These are phyloP conservation scores for Escallonia herrerae DNA, from an alignment of 129 eudicot species.

Conservation along the genomic window DNA sequence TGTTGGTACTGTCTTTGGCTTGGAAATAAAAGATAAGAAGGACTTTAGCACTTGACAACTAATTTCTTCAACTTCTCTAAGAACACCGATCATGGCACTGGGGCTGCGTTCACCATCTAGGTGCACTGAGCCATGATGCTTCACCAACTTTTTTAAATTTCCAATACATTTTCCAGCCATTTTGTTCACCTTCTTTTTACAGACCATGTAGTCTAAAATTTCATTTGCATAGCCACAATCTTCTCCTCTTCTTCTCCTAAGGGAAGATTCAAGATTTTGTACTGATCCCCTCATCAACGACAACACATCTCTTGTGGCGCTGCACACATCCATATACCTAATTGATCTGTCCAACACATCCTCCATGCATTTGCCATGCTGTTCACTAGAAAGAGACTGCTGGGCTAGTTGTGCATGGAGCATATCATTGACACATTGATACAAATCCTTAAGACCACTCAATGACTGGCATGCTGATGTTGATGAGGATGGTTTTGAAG, in stretches of 20 bases:
- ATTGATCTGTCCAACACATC: constrained; percentile 15
- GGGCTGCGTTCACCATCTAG: background rate
- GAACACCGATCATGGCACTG: background rate
- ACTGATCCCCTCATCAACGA: constrained; percentile 13
- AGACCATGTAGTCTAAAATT: constrained; percentile 2
- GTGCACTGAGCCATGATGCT: background rate
- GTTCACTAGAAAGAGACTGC: background rate
- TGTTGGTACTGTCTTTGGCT: background rate
- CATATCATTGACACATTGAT: constrained; percentile 17
- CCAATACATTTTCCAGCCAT: background rate
- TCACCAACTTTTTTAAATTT: constrained; percentile 2
- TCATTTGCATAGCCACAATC: background rate
- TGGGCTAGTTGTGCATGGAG: constrained; percentile 13
- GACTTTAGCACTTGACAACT: constrained; percentile 4
- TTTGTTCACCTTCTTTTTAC: constrained; percentile 8
- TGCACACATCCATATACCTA: constrained; percentile 17
- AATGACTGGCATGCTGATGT: constrained; percentile 9
- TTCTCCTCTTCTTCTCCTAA: constrained; percentile 14
- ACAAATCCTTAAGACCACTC: constrained; percentile 10
- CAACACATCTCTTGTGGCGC: constrained; percentile 12
- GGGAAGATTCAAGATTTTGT: constrained; percentile 14
- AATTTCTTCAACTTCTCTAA: constrained; percentile 13
- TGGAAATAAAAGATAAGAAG: background rate
- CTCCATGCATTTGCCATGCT: background rate
- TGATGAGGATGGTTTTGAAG: constrained; percentile 6